These are phyloP conservation scores for Dichomitus squalens DNA, from an alignment of 1,284 basidiomycete genomes.

Conservation along the genomic window DNA sequence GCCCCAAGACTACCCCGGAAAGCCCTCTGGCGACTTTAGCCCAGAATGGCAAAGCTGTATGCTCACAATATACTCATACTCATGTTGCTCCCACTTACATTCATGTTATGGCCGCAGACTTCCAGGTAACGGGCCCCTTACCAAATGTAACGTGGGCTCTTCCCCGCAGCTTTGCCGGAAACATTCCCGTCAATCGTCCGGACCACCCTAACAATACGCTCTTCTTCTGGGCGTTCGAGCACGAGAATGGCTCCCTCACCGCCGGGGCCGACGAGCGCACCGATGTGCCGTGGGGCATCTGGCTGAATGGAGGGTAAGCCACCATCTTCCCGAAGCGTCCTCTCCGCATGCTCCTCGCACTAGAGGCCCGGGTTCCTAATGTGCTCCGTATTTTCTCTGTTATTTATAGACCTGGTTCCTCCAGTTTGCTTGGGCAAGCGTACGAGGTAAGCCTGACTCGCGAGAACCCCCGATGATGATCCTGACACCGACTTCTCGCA, in stretches of 20 bases:
- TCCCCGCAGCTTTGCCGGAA: constrained; percentile 64
- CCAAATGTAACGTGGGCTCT: constrained; percentile 67
- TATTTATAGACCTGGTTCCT: constrained; percentile 55
- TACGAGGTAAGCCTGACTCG: constrained; percentile 49
- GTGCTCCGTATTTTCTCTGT: neutral
- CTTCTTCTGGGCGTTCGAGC: constrained; percentile 75
- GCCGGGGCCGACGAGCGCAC: constrained; percentile 31
- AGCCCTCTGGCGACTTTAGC: constrained; percentile 52
- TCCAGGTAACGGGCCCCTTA: constrained; percentile 37
- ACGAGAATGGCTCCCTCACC: constrained; percentile 61
- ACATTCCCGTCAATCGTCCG: constrained; percentile 59
- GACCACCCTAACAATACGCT: constrained; percentile 63
- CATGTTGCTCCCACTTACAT: neutral
- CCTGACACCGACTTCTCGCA: neutral
- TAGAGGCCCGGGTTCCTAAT: neutral
- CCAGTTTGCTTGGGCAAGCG: constrained; percentile 64
- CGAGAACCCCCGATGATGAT: neutral
- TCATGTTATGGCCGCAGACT: constrained; percentile 19
- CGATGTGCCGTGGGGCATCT: constrained; percentile 68
- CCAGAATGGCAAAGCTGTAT: constrained; percentile 66
- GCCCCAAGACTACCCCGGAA: constrained; percentile 47
- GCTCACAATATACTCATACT: neutral
- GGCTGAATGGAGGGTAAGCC: constrained; percentile 64
- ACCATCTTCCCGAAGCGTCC: neutral
- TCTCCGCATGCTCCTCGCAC: neutral